Base-by-base conservation (phyloP, 1,284 basidiomycete species). In the Pseudozyma flocculosa region DNA sequence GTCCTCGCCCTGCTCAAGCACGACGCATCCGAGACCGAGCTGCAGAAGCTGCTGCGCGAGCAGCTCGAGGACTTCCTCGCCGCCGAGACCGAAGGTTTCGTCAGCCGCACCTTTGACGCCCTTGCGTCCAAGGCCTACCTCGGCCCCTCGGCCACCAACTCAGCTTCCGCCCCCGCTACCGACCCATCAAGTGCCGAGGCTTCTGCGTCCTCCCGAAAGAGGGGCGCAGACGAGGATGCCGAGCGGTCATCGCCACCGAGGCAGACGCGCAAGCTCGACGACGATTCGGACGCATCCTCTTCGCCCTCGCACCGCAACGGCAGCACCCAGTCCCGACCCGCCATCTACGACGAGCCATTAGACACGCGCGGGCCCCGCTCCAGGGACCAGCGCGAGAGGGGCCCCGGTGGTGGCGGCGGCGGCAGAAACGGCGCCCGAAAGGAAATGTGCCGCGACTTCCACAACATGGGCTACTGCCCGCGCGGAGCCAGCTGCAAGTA, bases 1-100 rank as follows among this genome's bases (percentile, higher is more conserved):
- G 88, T 96, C 67, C 84, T 95, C 44, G 93, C 93, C n/a, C 82
- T 97, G 47, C 82, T 96, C 52, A 92, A 92, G 76, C 90, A 94
- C 79, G 90, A 91, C 79, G 86, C 86, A 11, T 83, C 87, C 4
- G 89, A 92, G 73, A 78, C 79, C n/a, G 88, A 93, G 63, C 86
- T 95, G 82, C 83, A 87, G 65, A 85, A 86, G 60, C 88, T 91
- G 75, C 82, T 96, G 47, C 79, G 82, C 10, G 77, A 83, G 1
- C 90, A 95, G 76, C 82, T 96, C 53, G 86, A 88, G 49, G 93
- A 95, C 79, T 96, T 96, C 78, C 83, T 96, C 41, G 92, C 92
- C 80, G 88, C 88, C 80, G 89, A 91, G 80, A 86, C 87, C 36
- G 62, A 82, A 22, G 75, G 84, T 41, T 96, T 96, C 78, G 88